A percentile compares a stretch with the other conserved stretches of the same genome.
Conservation (phyloP, 2,329 filamentous ascomycete genomes). For the Magnaporthiopsis incrustans region DNA sequence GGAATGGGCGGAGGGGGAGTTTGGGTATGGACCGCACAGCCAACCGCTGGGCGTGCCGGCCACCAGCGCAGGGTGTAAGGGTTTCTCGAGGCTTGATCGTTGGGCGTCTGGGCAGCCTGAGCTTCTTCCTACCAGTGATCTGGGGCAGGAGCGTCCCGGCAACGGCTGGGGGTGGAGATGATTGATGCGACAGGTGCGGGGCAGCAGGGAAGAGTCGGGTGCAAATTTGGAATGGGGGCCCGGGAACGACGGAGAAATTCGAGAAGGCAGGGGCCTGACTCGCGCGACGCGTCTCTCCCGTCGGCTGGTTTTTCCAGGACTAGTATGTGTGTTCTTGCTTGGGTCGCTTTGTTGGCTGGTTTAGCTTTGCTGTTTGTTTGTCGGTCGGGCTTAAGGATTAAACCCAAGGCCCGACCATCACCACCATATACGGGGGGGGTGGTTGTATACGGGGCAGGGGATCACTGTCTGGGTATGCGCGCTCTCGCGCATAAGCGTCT, state of each 20-base stretch:
- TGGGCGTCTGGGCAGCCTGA: not conserved
- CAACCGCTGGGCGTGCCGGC: not conserved
- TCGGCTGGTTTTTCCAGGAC: not conserved
- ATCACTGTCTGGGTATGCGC: not conserved
- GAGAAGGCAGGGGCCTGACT: not conserved
- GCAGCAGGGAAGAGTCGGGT: not conserved
- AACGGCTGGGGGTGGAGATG: not conserved
- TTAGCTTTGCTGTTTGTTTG: not conserved
- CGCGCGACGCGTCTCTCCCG: not conserved
- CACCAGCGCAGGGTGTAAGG: too few species aligned
- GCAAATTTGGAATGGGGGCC: not conserved
- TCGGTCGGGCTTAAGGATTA: not conserved
- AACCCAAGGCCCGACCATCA: too few species aligned
- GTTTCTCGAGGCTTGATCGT: not conserved
- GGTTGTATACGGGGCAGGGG: too few species aligned
- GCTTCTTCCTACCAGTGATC: not conserved
- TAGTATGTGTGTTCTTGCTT: too few species aligned
- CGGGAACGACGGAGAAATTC: not conserved
- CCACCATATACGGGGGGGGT: too few species aligned
- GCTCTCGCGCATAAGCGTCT: not conserved
- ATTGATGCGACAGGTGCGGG: not conserved
- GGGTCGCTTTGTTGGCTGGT: too few species aligned
- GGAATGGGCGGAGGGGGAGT: not conserved
- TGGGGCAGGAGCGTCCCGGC: not conserved
- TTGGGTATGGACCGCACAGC: not conserved